phyloP scores from a whole-genome alignment of 2,329 filamentous ascomycete genomes.

The Sarocladium strictum region DNA sequence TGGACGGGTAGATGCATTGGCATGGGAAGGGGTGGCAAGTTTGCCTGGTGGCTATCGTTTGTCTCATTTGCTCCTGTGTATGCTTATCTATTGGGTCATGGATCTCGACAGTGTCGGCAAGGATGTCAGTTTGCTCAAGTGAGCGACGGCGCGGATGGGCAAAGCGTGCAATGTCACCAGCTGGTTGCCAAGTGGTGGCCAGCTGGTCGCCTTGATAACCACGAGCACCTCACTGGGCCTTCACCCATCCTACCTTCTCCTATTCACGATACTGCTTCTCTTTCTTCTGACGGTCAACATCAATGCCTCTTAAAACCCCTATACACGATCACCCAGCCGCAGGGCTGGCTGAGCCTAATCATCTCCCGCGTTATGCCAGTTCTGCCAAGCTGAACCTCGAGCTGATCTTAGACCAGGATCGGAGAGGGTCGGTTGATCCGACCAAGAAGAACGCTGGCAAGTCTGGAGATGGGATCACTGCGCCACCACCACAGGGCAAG shows the following conservation, averaged over 20 bases:
- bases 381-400: constrained; percentile 13
- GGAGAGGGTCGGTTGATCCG: constrained; percentile 18
- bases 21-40: not conserved
- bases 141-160: not conserved
- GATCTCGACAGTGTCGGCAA: not conserved
- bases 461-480: constrained; percentile 36
- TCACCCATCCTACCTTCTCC: not conserved
- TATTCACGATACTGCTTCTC: not conserved
- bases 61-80: not conserved
- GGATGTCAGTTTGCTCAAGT: not conserved
- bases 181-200: not conserved
- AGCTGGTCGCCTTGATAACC: not conserved
- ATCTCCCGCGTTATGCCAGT: not conserved
- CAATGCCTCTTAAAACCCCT: constrained; percentile 29
- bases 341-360: not conserved
- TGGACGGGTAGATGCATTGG: not conserved
- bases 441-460: constrained; percentile 44
- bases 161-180: not conserved
- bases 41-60: not conserved
- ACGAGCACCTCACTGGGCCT: not conserved
- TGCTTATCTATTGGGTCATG: not conserved
- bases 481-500: constrained; percentile 56
- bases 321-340: constrained; percentile 12
- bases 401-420: constrained; percentile 12
- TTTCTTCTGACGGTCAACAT: not conserved